Percentiles rank a stretch among this genome's conserved stretches.
phyloP scores from a whole-genome alignment of 805 yeast species.

The Candida taoyuanica region DNA sequence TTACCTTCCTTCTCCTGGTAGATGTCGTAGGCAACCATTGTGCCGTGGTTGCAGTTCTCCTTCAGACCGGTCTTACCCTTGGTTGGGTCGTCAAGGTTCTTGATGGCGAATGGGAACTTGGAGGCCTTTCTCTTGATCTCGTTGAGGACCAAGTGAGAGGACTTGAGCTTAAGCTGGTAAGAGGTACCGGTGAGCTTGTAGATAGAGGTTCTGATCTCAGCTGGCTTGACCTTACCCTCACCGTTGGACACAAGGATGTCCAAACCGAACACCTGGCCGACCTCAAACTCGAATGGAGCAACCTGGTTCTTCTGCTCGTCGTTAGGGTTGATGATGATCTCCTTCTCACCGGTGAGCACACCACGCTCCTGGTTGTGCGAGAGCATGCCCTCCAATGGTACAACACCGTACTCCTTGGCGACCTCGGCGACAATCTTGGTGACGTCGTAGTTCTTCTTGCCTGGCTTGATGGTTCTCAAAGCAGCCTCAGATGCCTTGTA shows the following conservation, averaged over 20 bases:
- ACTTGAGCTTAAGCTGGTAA: slow-evolving; percentile 65
- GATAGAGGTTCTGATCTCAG: slow-evolving; percentile 60
- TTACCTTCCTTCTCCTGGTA: slow-evolving; percentile 63
- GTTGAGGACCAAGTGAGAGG: slow-evolving; percentile 60
- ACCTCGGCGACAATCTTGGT: slow-evolving; percentile 61
- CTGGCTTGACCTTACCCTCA: slow-evolving; percentile 60
- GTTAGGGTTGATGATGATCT: slow-evolving; percentile 69
- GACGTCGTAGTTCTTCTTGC: slow-evolving; percentile 70
- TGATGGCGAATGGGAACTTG: slow-evolving; percentile 65
- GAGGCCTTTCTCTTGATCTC: slow-evolving; percentile 65
- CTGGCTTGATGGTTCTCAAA: slow-evolving; percentile 58
- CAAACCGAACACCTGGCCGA: slow-evolving; percentile 72
- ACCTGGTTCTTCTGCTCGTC: slow-evolving; percentile 61
- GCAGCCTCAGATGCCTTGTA: slow-evolving; percentile 81
- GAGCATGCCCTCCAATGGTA: slow-evolving; percentile 73
- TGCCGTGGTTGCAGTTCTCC: slow-evolving; percentile 65
- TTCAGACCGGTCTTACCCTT: slow-evolving; percentile 70
- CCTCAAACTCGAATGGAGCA: slow-evolving; percentile 62
- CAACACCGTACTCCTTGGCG: slow-evolving; percentile 52
- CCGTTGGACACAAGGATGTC: slow-evolving; percentile 62
- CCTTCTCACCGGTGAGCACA: slow-evolving; percentile 69
- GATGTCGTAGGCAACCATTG: slow-evolving; percentile 64
- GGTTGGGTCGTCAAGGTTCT: slow-evolving; percentile 62
- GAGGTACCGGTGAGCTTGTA: slow-evolving; percentile 67
- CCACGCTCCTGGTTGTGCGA: slow-evolving; percentile 65